Conservation (phyloP, 2,329 filamentous ascomycete genomes). For the Cercospora zeina region DNA sequence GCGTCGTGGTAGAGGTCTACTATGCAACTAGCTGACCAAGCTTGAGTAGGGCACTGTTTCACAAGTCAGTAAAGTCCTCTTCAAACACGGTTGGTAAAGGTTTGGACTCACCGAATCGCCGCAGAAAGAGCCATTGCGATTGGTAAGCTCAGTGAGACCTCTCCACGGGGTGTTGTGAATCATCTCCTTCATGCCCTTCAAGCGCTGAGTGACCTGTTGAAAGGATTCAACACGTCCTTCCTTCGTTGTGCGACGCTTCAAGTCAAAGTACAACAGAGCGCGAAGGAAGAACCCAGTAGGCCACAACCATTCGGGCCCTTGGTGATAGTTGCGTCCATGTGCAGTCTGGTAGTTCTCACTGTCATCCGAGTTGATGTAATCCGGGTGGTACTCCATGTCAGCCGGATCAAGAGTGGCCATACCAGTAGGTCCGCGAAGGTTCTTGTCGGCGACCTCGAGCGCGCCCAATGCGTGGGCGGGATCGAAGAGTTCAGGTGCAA, state of each 20-base stretch:
- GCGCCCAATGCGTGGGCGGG: slow-evolving; percentile 74
- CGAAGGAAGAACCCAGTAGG: slow-evolving; percentile 93
- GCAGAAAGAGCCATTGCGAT: slow-evolving; percentile 82
- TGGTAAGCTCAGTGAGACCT: slow-evolving; percentile 87
- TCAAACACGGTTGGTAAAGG: not conserved
- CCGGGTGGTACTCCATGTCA: slow-evolving; percentile 89
- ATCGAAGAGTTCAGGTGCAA: slow-evolving; percentile 84
- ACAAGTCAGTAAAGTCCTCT: slow-evolving; percentile 35
- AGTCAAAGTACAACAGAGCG: slow-evolving; percentile 85
- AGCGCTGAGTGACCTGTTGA: slow-evolving; percentile 84
- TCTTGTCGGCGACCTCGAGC: slow-evolving; percentile 74
- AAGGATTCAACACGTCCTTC: slow-evolving; percentile 82
- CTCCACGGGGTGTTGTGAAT: slow-evolving; percentile 82
- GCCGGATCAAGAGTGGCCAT: slow-evolving; percentile 94
- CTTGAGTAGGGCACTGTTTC: slow-evolving; percentile 80
- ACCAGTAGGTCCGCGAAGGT: slow-evolving; percentile 80
- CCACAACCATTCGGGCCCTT: slow-evolving; percentile 98
- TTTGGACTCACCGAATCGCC: slow-evolving; percentile 72
- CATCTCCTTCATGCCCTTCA: slow-evolving; percentile 81
- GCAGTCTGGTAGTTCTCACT: slow-evolving; percentile 85
- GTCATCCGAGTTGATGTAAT: slow-evolving; percentile 95
- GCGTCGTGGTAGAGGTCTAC: slow-evolving; percentile 97
- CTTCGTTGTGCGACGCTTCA: slow-evolving; percentile 65
- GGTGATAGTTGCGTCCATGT: slow-evolving; percentile 96
- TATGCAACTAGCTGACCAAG: slow-evolving; percentile 92